These are phyloP conservation scores for Bacidia rubella DNA, from an alignment of 495 filamentous ascomycete species.

Conservation along the genomic window DNA sequence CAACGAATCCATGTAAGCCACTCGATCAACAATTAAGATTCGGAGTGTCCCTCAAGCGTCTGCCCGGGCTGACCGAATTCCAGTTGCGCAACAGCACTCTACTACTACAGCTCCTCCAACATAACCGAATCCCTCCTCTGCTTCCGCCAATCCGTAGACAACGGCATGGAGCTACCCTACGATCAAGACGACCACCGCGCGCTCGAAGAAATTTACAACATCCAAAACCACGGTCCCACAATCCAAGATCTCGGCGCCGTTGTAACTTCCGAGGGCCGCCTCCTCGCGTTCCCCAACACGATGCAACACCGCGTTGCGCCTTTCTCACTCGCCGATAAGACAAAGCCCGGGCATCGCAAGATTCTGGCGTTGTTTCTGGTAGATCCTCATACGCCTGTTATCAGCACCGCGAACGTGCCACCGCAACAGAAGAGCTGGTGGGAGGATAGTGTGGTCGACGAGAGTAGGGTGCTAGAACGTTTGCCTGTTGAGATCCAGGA, in stretches of 20 bases:
- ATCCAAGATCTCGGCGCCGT: slow-evolving; percentile 29
- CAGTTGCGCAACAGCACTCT: slow-evolving; percentile 45
- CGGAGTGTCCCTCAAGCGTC: too few species aligned
- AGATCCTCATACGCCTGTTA: slow-evolving; percentile 36
- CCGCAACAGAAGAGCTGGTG: slow-evolving; percentile 35
- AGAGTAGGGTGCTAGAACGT: slow-evolving; percentile 4
- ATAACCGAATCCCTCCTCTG: slow-evolving; percentile 39
- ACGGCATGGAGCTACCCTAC: slow-evolving; percentile 14
- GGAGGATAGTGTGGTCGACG: slow-evolving; percentile 16
- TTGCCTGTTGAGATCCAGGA: slow-evolving; percentile 30
- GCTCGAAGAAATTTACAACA: slow-evolving; percentile 22
- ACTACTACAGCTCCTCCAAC: slow-evolving; percentile 50
- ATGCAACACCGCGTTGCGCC: slow-evolving; percentile 39
- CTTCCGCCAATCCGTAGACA: slow-evolving; percentile 32
- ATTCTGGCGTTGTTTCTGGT: slow-evolving; percentile 46
- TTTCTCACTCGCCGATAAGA: slow-evolving; percentile 34
- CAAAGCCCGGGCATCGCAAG: slow-evolving; percentile 39
- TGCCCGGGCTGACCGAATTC: too few species aligned
- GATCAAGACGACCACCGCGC: slow-evolving; percentile 24
- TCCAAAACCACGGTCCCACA: slow-evolving; percentile 9
- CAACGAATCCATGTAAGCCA: slow-evolving; percentile 21
- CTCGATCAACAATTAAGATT: too few species aligned
- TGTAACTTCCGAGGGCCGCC: slow-evolving; percentile 19
- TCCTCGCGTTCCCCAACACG: slow-evolving; percentile 18
- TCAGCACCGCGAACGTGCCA: slow-evolving; percentile 42